Evolutionary conservation across 2,329 filamentous ascomycete species (phyloP), one percentile per base, ranked within the genome.

Genomic region (Pezicula radicicola): DNA sequence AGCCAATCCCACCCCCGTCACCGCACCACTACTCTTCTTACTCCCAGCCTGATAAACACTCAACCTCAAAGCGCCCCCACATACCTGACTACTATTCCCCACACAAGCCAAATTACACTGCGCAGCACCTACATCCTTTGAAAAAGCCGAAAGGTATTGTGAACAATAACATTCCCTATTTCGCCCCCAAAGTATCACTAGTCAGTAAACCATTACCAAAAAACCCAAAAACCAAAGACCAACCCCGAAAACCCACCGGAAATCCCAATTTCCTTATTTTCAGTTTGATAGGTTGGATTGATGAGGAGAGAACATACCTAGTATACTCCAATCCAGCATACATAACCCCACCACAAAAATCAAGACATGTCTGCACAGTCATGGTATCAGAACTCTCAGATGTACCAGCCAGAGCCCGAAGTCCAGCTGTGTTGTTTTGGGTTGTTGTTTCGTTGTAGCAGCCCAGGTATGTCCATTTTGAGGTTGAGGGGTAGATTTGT

Each of bases 161-260:
- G 77, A 72, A 65, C 83, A 85, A 75, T 79, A 85, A 72, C 81
- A 85, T 68, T 84, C 80, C 50, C 79, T 80, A 33, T 41, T 9
- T 30, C n/a, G 25, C 2, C 30, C 30, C 30, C 30, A 13, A 30
- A 44, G 1, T 4, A 16, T 18, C 18, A 21, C 42, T 35, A 47
- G 43, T 33, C 12, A 33, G 9, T 45, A 28, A 6, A 12, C 21
- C 18, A n/a, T 13, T 16, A 6, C 33, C 16, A n/a, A 18, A 16
- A 15, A 8, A 16, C 33, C 48, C 25, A 44, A 27, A 16, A 41
- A 10, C 30, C 21, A 12, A 42, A 40, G 10, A 35, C 30, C 30
- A 10, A 10, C 6, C 25, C 25, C 25, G 21, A 16, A 18, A 25
- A 6, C 6, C 25, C 25, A 25, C 4, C 3, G 25, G 6, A 25